Evolutionary conservation across 73 alveolate genomes (phyloP).

Genomic region (Paramecium biaurelia): DNA sequence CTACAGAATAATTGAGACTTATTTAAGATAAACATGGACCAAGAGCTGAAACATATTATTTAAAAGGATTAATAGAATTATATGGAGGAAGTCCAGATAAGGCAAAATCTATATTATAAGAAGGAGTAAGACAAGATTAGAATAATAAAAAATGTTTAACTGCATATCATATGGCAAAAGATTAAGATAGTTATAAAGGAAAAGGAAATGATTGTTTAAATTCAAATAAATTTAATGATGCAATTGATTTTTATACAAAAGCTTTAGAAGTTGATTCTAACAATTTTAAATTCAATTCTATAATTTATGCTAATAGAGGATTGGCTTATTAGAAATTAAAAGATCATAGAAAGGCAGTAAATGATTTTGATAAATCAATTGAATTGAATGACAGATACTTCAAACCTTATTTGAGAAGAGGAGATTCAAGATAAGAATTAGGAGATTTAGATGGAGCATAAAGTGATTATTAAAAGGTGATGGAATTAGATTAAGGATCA

Average conservation of each 20-base stretch:
- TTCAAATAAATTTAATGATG: conserved; percentile 75
- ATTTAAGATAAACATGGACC: conserved; percentile 33
- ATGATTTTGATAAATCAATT: conserved; percentile 86
- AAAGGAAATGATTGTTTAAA: conserved; percentile 84
- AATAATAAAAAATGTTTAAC: conserved; percentile 68
- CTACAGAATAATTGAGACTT: neutral
- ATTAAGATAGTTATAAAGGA: conserved; percentile 76
- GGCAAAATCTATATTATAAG: conserved; percentile 74
- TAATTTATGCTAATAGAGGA: conserved; percentile 90
- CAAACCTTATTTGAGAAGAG: conserved; percentile 93
- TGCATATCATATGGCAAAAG: conserved; percentile 69
- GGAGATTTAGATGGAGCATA: conserved; percentile 92
- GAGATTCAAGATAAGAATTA: conserved; percentile 78
- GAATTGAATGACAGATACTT: conserved; percentile 84
- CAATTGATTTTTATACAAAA: conserved; percentile 88
- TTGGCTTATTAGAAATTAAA: conserved; percentile 79
- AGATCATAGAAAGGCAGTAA: conserved; percentile 83
- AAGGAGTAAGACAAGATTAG: conserved; percentile 81
- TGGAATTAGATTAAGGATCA: conserved; percentile 80
- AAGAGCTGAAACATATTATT: conserved; percentile 40
- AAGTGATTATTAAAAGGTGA: conserved; percentile 86
- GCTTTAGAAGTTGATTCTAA: conserved; percentile 87
- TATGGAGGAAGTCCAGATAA: conserved; percentile 64
- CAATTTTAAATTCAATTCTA: conserved; percentile 79
- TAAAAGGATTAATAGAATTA: conserved; percentile 47